A percentile compares a stretch with the other conserved stretches of the same genome.
phyloP scores from a whole-genome alignment of 1,284 basidiomycete species.

The Sparassis latifolia region DNA sequence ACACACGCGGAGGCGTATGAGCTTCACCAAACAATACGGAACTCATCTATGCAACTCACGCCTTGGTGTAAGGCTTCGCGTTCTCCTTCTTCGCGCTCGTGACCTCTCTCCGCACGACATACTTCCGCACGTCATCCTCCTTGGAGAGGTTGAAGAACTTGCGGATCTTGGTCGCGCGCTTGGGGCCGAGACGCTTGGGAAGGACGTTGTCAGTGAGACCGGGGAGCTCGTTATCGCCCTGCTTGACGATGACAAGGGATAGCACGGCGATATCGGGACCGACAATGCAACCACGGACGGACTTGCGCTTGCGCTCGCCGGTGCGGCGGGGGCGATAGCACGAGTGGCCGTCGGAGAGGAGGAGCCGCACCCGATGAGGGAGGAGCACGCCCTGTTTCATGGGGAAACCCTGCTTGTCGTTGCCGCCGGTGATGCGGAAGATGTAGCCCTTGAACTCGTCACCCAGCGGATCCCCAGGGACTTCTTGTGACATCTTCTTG shows the following conservation, averaged over 20 bases:
- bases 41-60: constrained; percentile 50
- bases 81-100: constrained; percentile 84
- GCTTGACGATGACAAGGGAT: constrained; percentile 93
- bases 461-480: constrained; percentile 85
- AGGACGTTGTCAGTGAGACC: constrained; percentile 91
- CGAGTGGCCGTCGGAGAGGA: constrained; percentile 93
- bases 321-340: constrained; percentile 93
- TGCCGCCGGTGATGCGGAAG: constrained; percentile 94
- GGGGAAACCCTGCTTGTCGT: constrained; percentile 96
- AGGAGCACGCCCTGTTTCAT: constrained; percentile 99
- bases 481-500: constrained; percentile 95
- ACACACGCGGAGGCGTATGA: not conserved
- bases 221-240: constrained; percentile 89
- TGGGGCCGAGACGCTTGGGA: constrained; percentile 94
- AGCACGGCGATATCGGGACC: constrained; percentile 95
- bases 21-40: not conserved
- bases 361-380: constrained; percentile 89
- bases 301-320: constrained; percentile 98
- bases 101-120: constrained; percentile 91
- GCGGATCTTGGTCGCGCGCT: constrained; percentile 94
- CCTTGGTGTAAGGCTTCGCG: constrained; percentile 97
- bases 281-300: constrained; percentile 97
- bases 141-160: constrained; percentile 98
- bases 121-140: constrained; percentile 98
- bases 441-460: constrained; percentile 98